Evolutionary conservation across 1,284 basidiomycete species (phyloP).

Genomic region (Leccinum angustisporum): DNA sequence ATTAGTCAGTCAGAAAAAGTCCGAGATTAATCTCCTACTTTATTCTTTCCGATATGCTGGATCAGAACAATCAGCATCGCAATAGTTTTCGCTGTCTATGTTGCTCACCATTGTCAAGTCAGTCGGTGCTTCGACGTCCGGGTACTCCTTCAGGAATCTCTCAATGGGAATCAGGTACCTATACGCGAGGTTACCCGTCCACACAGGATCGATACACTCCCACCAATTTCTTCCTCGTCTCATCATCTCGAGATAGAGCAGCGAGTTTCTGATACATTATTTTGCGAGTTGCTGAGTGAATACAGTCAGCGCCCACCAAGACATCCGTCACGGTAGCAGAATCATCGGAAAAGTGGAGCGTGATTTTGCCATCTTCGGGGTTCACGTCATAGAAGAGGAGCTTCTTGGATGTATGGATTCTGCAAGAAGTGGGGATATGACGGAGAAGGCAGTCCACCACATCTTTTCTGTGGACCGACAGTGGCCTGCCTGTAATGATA

Average conservation of each 20-base stretch:
- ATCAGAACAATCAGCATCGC: not conserved
- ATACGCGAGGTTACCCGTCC: constrained; percentile 24
- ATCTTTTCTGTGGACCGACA: constrained; percentile 36
- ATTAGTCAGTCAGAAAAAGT: not conserved
- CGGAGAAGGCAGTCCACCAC: constrained; percentile 32
- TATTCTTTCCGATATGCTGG: constrained; percentile 45
- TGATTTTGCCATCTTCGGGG: constrained; percentile 14
- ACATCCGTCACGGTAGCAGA: constrained; percentile 33
- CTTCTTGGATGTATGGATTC: constrained; percentile 33
- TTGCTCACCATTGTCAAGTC: constrained; percentile 37
- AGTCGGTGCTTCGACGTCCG: constrained; percentile 36
- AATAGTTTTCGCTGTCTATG: not conserved
- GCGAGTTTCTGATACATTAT: constrained; percentile 20
- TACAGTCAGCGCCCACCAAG: constrained; percentile 34
- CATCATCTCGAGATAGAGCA: constrained; percentile 5
- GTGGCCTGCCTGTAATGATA: constrained; percentile 22
- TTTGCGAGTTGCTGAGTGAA: constrained; percentile 23
- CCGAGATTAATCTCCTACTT: constrained; percentile 34
- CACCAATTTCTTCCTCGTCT: constrained; percentile 6
- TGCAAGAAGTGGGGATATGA: constrained; percentile 31
- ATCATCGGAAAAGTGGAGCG: constrained; percentile 35
- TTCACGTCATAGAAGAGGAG: constrained; percentile 28
- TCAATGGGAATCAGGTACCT: constrained; percentile 16
- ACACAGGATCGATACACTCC: constrained; percentile 19
- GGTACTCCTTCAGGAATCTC: constrained; percentile 23